These are phyloP conservation scores for Arxiozyma bovina DNA, from an alignment of 1,139 yeast species.

Conservation along the genomic window DNA sequence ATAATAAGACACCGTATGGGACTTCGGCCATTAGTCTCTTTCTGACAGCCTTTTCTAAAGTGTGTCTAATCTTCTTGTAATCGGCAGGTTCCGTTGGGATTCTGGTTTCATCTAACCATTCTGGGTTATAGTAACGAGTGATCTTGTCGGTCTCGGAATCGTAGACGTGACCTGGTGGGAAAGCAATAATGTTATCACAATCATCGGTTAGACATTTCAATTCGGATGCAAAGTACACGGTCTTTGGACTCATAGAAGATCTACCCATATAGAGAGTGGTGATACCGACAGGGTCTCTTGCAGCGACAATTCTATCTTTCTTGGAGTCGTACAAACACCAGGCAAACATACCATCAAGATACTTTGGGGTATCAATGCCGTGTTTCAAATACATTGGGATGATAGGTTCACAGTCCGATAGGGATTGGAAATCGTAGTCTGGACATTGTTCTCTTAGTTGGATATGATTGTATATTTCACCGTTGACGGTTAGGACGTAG, in stretches of 20 bases:
- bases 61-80: conserved; percentile 58
- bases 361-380: conserved; percentile 81
- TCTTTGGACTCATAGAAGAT: conserved; percentile 55
- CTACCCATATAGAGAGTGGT: conserved; percentile 95
- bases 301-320: conserved; percentile 84
- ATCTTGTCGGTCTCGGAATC: conserved; percentile 82
- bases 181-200: conserved; percentile 84
- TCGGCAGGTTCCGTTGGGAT: conserved; percentile 73
- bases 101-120: conserved; percentile 81
- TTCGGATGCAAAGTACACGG: conserved; percentile 88
- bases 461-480: conserved; percentile 96
- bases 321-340: conserved; percentile 81
- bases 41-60: conserved; percentile 89
- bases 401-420: conserved; percentile 95
- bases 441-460: conserved; percentile 65
- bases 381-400: conserved; percentile 84
- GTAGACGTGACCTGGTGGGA: conserved; percentile 98
- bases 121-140: conserved; percentile 81
- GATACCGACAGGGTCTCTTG: conserved; percentile 97
- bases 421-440: conserved; percentile 71
- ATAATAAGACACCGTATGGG: conserved; percentile 90
- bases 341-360: conserved; percentile 97
- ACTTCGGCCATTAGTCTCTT: conserved; percentile 99
- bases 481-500: conserved; percentile 79
- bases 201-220: conserved; percentile 87